Evolutionary conservation across 805 yeast species (phyloP).

Genomic region (Metschnikowia sp.): DNA sequence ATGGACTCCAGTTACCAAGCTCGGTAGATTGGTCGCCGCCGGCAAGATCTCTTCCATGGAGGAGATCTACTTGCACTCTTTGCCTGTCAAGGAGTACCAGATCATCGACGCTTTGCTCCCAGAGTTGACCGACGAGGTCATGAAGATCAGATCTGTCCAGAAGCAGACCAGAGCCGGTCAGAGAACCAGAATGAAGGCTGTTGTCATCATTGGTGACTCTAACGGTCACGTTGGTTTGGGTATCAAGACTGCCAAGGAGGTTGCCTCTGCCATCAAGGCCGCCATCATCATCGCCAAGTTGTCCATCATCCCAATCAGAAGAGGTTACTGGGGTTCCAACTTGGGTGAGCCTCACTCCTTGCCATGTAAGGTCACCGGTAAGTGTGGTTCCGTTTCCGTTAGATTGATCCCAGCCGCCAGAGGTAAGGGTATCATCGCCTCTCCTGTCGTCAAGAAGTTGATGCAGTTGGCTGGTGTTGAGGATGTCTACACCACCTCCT

Average conservation of each 20-base stretch:
- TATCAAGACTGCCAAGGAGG: conserved; percentile 99
- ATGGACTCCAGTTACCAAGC: conserved; percentile 99
- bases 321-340: conserved; percentile 99
- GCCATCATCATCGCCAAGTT: conserved; percentile 99
- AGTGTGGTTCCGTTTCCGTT: conserved; percentile 99
- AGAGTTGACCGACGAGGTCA: conserved; percentile 94
- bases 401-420: conserved; percentile 99
- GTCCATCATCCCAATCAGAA: conserved; percentile 98
- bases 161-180: conserved; percentile 99
- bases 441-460: conserved; percentile 99
- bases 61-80: conserved; percentile 98
- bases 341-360: conserved; percentile 99
- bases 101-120: conserved; percentile 96
- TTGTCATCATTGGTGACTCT: conserved; percentile 98
- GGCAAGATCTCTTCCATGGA: conserved; percentile 95
- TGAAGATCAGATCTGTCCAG: conserved; percentile 99
- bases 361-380: conserved; percentile 97
- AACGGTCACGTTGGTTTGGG: conserved; percentile 99
- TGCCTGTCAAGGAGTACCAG: conserved; percentile 99
- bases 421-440: conserved; percentile 99
- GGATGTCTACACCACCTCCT: conserved; percentile 98
- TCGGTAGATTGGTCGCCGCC: conserved; percentile 99
- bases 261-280: conserved; percentile 99
- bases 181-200: conserved; percentile 99
- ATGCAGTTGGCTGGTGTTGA: conserved; percentile 99